Conservation (phyloP, 1,284 basidiomycete genomes). For the Cerrena zonata region DNA sequence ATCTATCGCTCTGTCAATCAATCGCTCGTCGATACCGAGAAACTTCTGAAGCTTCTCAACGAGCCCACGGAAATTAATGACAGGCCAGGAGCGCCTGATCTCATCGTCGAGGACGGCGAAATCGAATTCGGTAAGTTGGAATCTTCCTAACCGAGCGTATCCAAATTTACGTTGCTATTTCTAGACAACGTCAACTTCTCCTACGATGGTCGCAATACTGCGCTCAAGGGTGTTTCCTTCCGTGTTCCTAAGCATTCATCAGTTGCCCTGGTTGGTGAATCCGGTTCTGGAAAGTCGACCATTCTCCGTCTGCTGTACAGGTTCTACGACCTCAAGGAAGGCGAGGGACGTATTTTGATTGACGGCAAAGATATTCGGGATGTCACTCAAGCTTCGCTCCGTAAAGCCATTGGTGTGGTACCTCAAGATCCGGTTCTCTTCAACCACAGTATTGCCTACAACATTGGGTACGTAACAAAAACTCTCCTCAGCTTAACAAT, state of each 20-base stretch:
- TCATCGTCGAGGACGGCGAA: conserved; percentile 68
- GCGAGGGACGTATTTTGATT: conserved; percentile 68
- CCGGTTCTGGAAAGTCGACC: conserved; percentile 78
- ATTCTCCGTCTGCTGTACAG: conserved; percentile 80
- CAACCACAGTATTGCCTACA: conserved; percentile 74
- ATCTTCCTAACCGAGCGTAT: background rate
- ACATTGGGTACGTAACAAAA: conserved; percentile 54
- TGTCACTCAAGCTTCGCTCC: conserved; percentile 74
- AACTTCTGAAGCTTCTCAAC: conserved; percentile 65
- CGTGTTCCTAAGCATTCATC: conserved; percentile 74
- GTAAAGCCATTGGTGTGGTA: conserved; percentile 77
- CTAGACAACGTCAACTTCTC: conserved; percentile 76
- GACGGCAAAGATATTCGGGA: conserved; percentile 83
- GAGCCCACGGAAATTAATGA: conserved; percentile 81
- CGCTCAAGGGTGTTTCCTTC: conserved; percentile 77
- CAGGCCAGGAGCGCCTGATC: conserved; percentile 66
- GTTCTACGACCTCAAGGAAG: conserved; percentile 80
- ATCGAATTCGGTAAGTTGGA: conserved; percentile 72
- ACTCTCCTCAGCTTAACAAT: background rate
- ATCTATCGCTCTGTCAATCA: conserved; percentile 71
- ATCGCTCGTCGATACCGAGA: conserved; percentile 75
- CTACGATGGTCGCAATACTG: conserved; percentile 72
- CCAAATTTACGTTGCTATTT: no score
- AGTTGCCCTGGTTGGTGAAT: conserved; percentile 79
- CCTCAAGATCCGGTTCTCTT: conserved; percentile 82